Evolutionary conservation across 495 filamentous ascomycete species (phyloP).

Genomic region (Apodospora peruviana): DNA sequence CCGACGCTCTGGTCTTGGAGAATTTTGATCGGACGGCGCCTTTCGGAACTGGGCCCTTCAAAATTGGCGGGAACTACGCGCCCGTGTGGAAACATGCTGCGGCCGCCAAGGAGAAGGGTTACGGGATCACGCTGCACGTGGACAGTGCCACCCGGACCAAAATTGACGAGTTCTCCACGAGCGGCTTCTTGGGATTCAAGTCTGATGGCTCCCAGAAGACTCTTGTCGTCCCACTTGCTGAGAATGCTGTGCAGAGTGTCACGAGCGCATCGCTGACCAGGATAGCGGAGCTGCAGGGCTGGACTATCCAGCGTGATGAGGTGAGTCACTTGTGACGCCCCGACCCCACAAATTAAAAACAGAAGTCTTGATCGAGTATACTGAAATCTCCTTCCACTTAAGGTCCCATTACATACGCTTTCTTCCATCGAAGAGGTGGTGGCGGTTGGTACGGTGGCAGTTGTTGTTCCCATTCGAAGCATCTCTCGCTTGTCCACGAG

Average conservation of each 20-base stretch:
- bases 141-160: constrained; percentile 37
- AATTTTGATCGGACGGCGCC: constrained; percentile 56
- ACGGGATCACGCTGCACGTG: constrained; percentile 42
- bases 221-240: neutral
- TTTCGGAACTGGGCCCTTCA: constrained; percentile 47
- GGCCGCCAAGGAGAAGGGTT: constrained; percentile 35
- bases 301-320: neutral
- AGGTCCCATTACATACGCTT: neutral
- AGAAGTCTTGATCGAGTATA: too few relatives aligned
- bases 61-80: constrained; percentile 59
- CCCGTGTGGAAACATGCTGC: constrained; percentile 41
- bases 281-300: neutral
- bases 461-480: neutral
- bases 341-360: too few relatives aligned
- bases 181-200: constrained; percentile 36
- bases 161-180: constrained; percentile 44
- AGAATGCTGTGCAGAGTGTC: neutral
- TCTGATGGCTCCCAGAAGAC: neutral
- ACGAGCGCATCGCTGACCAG: neutral
- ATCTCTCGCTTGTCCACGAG: neutral
- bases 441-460: neutral
- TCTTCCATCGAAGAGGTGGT: neutral
- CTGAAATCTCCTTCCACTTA: too few relatives aligned
- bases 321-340: neutral
- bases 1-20: constrained; percentile 42